Conservation (phyloP, 2,329 filamentous ascomycete genomes). For the Dactylellina drechsleri region DNA sequence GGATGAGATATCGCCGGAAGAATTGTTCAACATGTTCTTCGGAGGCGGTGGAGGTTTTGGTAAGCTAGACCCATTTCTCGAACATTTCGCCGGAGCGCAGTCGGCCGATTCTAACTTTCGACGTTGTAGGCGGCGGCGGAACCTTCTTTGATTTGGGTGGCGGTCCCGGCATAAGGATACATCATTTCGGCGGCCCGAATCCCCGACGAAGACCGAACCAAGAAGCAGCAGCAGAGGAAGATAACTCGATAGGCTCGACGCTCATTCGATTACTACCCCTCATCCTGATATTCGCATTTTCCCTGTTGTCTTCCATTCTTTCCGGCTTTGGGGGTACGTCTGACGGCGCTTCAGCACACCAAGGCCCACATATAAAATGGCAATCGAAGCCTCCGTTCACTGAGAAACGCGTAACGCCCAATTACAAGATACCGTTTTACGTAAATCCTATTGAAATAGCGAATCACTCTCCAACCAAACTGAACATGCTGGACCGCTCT, state of each 20-base stretch:
- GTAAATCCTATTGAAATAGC: conserved; percentile 81
- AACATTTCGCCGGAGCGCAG: neutral
- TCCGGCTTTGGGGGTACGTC: conserved; percentile 61
- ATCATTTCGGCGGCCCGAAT: conserved; percentile 87
- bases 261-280: conserved; percentile 83
- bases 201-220: conserved; percentile 72
- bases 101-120: conserved; percentile 52
- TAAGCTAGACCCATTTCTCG: conserved; percentile 61
- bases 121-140: conserved; percentile 65
- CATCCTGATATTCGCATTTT: conserved; percentile 86
- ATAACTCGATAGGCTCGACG: conserved; percentile 60
- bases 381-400: conserved; percentile 78
- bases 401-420: conserved; percentile 74
- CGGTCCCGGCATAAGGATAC: conserved; percentile 88
- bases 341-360: conserved; percentile 63
- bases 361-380: conserved; percentile 78
- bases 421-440: conserved; percentile 82
- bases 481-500: conserved; percentile 77
- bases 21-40: conserved; percentile 97
- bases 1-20: conserved; percentile 93
- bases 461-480: conserved; percentile 74
- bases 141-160: conserved; percentile 77
- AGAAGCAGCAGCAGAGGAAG: conserved; percentile 67
- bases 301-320: conserved; percentile 83
- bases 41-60: conserved; percentile 74